A percentile compares a stretch with the other conserved stretches of the same genome.
Evolutionary conservation across 192 early-diverging fungal species (phyloP).

Genomic region (Tieghemiomyces parasiticus): DNA sequence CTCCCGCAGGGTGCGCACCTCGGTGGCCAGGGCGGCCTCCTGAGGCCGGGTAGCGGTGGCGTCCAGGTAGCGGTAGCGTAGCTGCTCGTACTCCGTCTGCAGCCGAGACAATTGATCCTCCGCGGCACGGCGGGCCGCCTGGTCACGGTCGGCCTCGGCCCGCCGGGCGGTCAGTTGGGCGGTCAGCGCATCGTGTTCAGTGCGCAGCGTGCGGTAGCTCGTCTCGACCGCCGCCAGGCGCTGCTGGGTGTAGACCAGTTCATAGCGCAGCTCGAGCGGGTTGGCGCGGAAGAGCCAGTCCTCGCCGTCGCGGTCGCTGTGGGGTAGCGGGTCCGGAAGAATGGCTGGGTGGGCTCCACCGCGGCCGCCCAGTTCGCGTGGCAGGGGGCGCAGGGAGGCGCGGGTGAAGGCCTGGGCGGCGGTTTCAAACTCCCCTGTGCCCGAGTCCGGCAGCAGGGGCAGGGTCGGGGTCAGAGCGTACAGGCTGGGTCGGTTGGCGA

Average conservation of each 20-base stretch:
- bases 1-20: neutral
- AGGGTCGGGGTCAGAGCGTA: too few species aligned
- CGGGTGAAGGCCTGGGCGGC: neutral
- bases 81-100: constrained; percentile 11
- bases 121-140: neutral
- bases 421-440: neutral
- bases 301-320: constrained; percentile 3
- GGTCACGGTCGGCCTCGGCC: neutral
- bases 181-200: neutral
- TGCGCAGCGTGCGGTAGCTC: neutral
- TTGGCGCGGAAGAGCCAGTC: constrained; percentile 6
- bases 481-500: too few species aligned
- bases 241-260: constrained; percentile 11
- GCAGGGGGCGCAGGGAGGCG: constrained; percentile 7
- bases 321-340: neutral
- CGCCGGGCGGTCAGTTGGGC: neutral
- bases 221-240: constrained; percentile 7
- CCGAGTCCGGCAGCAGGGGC: neutral
- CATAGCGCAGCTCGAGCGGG: constrained; percentile 1
- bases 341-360: too few species aligned
- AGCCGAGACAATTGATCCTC: constrained; percentile 1
- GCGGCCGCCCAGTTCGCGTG: neutral
- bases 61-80: constrained; percentile 10
- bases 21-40: neutral
- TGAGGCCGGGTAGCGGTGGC: neutral